These are phyloP conservation scores for Apiospora pterosperma DNA, from an alignment of 2,329 filamentous ascomycete species.

Conservation along the genomic window DNA sequence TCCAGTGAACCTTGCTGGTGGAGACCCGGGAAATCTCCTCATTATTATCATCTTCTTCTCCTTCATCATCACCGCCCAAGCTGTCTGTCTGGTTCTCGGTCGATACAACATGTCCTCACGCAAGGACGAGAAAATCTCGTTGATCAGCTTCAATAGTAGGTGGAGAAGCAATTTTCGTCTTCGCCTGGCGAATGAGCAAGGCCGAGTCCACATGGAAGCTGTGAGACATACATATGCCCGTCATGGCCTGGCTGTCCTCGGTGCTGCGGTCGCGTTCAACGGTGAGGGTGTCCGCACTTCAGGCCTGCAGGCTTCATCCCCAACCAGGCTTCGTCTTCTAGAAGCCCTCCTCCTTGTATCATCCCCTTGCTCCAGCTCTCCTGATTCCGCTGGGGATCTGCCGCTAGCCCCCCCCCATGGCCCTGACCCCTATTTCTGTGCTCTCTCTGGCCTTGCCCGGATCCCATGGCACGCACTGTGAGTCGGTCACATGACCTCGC, in stretches of 20 bases:
- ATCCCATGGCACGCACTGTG: background rate
- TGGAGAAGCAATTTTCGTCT: background rate
- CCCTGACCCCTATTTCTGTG: background rate
- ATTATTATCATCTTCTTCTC: background rate
- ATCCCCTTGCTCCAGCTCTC: background rate
- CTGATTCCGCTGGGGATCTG: background rate
- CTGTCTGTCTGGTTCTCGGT: background rate
- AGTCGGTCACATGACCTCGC: conserved; percentile 1
- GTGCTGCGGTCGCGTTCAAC: background rate
- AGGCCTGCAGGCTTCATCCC: background rate
- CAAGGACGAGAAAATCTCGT: background rate
- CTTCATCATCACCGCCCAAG: background rate
- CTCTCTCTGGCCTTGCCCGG: background rate
- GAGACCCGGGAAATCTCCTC: background rate
- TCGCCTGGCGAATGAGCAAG: background rate
- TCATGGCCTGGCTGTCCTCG: background rate
- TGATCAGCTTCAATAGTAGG: background rate
- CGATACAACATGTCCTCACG: background rate
- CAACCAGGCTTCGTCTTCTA: background rate
- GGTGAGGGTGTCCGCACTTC: background rate
- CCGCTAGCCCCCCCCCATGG: background rate
- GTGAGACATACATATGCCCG: conserved; percentile 1
- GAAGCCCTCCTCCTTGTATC: background rate
- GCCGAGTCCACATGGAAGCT: background rate
- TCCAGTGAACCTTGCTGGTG: background rate